phyloP scores from a whole-genome alignment of 805 yeast species.

The Ogataea paraovalis region DNA sequence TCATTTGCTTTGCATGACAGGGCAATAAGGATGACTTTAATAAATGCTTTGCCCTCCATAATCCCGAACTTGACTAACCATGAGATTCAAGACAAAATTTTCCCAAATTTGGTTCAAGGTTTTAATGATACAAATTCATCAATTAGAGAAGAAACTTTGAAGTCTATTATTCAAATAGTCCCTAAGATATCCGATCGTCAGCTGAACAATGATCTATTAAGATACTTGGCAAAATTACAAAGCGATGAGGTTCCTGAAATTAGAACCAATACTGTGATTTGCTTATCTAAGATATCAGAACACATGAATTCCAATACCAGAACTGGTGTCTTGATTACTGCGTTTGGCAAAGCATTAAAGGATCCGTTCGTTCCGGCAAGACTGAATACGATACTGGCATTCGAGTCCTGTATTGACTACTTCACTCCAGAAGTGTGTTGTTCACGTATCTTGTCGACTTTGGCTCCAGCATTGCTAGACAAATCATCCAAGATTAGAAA shows the following conservation, averaged over 20 bases:
- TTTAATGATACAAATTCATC: constrained; percentile 78
- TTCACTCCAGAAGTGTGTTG: constrained; percentile 76
- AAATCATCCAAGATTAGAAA: constrained; percentile 61
- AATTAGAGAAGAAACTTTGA: constrained; percentile 78
- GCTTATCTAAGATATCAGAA: constrained; percentile 62
- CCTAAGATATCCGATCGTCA: constrained; percentile 72
- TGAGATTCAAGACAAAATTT: constrained; percentile 67
- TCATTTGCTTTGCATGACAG: constrained; percentile 70
- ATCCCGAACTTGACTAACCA: constrained; percentile 47
- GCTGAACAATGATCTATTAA: constrained; percentile 77
- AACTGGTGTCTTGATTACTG: constrained; percentile 78
- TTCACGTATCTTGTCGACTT: constrained; percentile 73
- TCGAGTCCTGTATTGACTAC: constrained; percentile 56
- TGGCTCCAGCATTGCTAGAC: constrained; percentile 83
- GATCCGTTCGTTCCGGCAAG: constrained; percentile 77
- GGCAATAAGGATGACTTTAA: constrained; percentile 66
- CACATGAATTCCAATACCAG: constrained; percentile 53
- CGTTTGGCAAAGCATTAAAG: constrained; percentile 75
- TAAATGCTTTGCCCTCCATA: constrained; percentile 57
- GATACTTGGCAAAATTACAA: constrained; percentile 78
- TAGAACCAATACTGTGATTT: constrained; percentile 69
- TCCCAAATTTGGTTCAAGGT: constrained; percentile 69
- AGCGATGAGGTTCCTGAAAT: constrained; percentile 72
- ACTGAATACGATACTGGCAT: constrained; percentile 70
- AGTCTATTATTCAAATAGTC: constrained; percentile 52